Evolutionary conservation across 768 basidiomycete species (phyloP).

Genomic region (Agrocybe praecox): DNA sequence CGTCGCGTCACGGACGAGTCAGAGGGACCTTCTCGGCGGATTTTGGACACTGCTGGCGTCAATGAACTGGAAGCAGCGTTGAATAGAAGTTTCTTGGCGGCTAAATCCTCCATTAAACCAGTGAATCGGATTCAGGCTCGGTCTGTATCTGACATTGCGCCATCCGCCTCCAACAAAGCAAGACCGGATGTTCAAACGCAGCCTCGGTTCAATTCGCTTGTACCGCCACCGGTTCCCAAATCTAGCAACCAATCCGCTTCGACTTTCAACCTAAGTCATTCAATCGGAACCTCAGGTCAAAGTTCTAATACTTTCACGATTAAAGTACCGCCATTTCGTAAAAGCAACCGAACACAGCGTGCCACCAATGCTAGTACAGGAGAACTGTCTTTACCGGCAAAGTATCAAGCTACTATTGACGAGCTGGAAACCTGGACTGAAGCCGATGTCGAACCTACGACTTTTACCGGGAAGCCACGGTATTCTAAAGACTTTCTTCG

Average conservation of each 20-base stretch:
- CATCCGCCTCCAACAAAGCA: too few species aligned
- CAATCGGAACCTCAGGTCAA: too few species aligned
- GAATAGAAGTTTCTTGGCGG: background rate
- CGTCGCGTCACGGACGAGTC: background rate
- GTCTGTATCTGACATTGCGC: too few species aligned
- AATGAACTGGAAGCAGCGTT: background rate
- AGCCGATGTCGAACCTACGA: conserved; percentile 10
- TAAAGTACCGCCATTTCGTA: too few species aligned
- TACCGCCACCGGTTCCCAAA: too few species aligned
- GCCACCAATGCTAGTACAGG: background rate
- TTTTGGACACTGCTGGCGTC: background rate
- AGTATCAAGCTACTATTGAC: conserved; percentile 8
- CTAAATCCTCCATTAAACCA: background rate
- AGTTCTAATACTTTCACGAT: too few species aligned
- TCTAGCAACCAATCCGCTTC: too few species aligned
- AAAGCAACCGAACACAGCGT: too few species aligned
- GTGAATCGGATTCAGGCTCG: background rate
- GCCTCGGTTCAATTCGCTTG: too few species aligned
- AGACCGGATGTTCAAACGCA: too few species aligned
- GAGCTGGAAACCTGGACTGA: conserved; percentile 16
- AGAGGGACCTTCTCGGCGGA: background rate
- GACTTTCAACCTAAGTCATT: too few species aligned
- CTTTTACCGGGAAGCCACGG: conserved; percentile 2
- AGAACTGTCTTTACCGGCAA: background rate
- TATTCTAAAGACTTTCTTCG: background rate